phyloP scores from a whole-genome alignment of 208 protist genomes.

The Trypanosoma caninum region DNA sequence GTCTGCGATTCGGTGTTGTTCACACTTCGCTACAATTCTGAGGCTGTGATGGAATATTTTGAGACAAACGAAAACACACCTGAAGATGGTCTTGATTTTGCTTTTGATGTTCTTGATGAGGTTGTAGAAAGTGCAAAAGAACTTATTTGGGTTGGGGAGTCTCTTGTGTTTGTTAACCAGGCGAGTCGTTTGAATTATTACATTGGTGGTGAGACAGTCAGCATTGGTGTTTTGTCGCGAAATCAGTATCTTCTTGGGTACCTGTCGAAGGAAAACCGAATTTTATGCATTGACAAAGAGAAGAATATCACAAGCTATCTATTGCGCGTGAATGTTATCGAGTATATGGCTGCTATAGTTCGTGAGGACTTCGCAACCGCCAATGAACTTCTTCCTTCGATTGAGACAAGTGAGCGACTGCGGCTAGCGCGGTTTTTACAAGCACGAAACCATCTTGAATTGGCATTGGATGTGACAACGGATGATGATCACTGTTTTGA shows the following conservation, averaged over 20 bases:
- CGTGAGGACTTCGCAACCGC: constrained; percentile 93
- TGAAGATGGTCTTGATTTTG: constrained; percentile 94
- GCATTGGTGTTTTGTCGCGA: constrained; percentile 90
- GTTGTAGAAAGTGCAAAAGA: constrained; percentile 90
- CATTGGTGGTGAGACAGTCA: constrained; percentile 94
- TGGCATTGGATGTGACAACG: constrained; percentile 92
- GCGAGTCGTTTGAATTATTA: constrained; percentile 96
- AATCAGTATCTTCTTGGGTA: constrained; percentile 93
- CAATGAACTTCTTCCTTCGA: constrained; percentile 62
- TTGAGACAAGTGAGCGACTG: constrained; percentile 81
- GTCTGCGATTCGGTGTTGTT: constrained; percentile 90
- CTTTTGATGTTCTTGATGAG: constrained; percentile 95
- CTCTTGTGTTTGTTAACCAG: constrained; percentile 96
- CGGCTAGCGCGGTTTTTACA: constrained; percentile 95
- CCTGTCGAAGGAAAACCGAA: constrained; percentile 92
- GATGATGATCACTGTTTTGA: constrained; percentile 96
- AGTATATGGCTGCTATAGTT: constrained; percentile 97
- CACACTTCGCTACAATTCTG: constrained; percentile 94
- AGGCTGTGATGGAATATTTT: constrained; percentile 69
- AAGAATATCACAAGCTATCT: constrained; percentile 91
- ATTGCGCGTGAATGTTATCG: constrained; percentile 91
- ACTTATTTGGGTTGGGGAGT: constrained; percentile 96
- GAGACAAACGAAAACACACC: constrained; percentile 44
- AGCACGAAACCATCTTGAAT: constrained; percentile 86
- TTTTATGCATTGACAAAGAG: constrained; percentile 97